Base-by-base conservation (phyloP, 1,284 basidiomycete genomes). In the Apiotrichum siamense region DNA sequence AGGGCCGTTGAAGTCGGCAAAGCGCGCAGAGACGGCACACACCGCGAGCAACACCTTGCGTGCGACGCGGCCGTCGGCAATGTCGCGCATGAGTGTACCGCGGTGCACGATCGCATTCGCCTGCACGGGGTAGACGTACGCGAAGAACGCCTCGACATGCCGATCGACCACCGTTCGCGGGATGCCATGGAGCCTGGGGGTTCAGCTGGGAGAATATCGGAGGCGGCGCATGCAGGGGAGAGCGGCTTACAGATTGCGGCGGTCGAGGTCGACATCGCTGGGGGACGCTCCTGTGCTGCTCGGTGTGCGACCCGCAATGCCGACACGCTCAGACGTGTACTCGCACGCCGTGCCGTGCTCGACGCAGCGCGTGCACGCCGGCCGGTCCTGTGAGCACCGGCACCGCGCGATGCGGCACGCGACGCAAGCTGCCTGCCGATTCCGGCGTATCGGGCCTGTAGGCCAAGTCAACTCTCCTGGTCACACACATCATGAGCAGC, bases 61-160 rank as follows among this genome's bases (percentile, higher is more conserved):
- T 2, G 57, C 46, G 1, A 47, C 52, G 3, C 37, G 40, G 6
- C 57, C 54, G 33, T 52, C 51, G 3, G 46, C 36, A 10, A 61
- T 46, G 21, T 50, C 52, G n/a, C 49, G 47, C 38, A 50, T 43
- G 6, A 59, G 43, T 2, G 59, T 55, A 5, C 49, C 54, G 6
- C 54, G 54, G 40, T 61, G 59, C 13, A 61, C 42, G 15, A 59
- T 44, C 12, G 59, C 59, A 27, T 59, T 59, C 13, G 44, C 54
- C 24, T 61, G 59, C 4, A 49, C 26, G 13, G 51, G 57, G 25
- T 61, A 59, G 17, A 61, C 47, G 36, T 57, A 49, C 2, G 49
- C 39, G 38, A 57, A 61, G 32, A 50, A 61, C 4, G 57, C 59
- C 24, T 61, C 57, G 33, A 61, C 36, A 33, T 61, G 57, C 4